Evolutionary conservation across 306 rosid species (phyloP).

Genomic region (Lathyrus oleraceus): DNA sequence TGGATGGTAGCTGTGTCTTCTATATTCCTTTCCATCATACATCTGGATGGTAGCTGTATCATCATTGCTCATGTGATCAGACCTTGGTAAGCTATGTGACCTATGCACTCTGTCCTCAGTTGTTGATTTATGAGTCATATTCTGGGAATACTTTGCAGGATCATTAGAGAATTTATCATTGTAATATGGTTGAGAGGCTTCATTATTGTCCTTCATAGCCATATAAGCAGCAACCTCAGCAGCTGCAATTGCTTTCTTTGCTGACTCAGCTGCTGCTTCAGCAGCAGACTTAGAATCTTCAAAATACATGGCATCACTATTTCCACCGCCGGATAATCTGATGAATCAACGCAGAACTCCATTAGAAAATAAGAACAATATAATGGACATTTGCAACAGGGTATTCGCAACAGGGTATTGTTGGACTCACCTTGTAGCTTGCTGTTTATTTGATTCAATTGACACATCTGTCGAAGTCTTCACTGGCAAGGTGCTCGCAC

Average conservation of each 20-base stretch:
- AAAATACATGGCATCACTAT: conserved; percentile 42
- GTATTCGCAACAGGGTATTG: not conserved
- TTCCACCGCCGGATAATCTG: conserved; percentile 46
- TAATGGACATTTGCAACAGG: not conserved
- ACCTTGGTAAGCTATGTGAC: conserved; percentile 54
- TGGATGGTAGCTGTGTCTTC: conserved; percentile 76
- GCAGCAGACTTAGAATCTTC: conserved; percentile 73
- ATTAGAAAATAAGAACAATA: not conserved
- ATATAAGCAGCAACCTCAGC: conserved; percentile 90
- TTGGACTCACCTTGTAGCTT: conserved; percentile 31
- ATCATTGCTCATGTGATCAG: conserved; percentile 41
- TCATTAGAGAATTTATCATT: conserved; percentile 17
- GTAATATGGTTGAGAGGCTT: conserved; percentile 39
- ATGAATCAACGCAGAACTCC: conserved; percentile 25
- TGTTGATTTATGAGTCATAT: conserved; percentile 36
- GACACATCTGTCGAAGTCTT: conserved; percentile 44
- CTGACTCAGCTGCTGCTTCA: conserved; percentile 88
- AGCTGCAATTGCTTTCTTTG: conserved; percentile 84
- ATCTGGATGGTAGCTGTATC: conserved; percentile 63
- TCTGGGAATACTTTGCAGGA: conserved; percentile 36
- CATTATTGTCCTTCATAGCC: conserved; percentile 62
- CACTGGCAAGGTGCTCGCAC: conserved; percentile 68
- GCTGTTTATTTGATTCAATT: conserved; percentile 40
- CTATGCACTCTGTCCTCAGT: conserved; percentile 40
- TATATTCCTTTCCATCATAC: conserved; percentile 39